These are phyloP conservation scores for Pseudogymnoascus sp. DNA, from an alignment of 2,329 filamentous ascomycete species.

Conservation along the genomic window DNA sequence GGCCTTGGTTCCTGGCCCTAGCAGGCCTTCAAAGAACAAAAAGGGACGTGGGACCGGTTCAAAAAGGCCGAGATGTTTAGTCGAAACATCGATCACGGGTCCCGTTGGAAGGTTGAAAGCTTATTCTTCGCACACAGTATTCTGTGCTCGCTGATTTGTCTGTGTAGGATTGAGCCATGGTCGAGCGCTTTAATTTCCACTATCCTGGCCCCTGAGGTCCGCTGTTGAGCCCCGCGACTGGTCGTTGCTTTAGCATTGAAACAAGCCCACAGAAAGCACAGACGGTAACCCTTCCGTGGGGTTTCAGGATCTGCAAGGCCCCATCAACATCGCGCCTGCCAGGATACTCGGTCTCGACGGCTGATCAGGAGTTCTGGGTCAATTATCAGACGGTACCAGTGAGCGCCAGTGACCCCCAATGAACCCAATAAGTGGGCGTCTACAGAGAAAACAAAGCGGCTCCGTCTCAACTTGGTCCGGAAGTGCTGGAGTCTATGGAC, in stretches of 20 bases:
- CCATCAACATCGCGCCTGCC: conserved; percentile 4
- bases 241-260: conserved; percentile 2
- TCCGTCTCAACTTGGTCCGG: background rate
- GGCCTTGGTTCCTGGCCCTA: conserved; percentile 4
- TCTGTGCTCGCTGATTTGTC: background rate
- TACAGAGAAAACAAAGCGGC: background rate
- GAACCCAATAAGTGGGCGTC: conserved; percentile 2
- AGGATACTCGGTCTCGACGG: background rate
- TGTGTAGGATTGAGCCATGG: conserved; percentile 1
- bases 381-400: background rate
- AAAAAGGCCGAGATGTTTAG: background rate
- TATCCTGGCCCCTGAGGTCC: background rate
- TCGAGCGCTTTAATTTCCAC: conserved; percentile 4
- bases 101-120: conserved; percentile 3
- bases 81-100: background rate
- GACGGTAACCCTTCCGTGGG: conserved; percentile 1
- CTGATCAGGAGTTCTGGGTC: background rate
- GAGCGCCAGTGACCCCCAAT: background rate
- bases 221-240: background rate
- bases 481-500: background rate
- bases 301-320: conserved; percentile 5
- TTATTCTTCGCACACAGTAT: background rate
- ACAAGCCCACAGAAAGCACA: conserved; percentile 9
- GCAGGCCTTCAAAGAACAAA: background rate
- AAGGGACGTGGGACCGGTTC: background rate